phyloP scores from a whole-genome alignment of 2,329 filamentous ascomycete species.

The Xylariaceae sp. region DNA sequence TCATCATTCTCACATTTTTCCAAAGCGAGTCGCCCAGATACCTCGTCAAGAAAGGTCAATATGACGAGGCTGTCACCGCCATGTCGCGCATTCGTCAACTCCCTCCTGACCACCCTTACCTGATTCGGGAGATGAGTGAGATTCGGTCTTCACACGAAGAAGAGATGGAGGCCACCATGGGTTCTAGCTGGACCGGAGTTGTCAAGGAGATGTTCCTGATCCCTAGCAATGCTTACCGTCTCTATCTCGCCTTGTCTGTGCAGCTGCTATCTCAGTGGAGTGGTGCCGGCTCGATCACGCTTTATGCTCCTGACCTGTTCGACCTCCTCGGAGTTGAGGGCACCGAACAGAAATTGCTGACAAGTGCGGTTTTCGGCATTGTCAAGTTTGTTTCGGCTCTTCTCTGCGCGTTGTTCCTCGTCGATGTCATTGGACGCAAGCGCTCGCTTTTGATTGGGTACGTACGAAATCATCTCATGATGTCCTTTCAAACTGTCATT shows the following conservation, averaged over 20 bases:
- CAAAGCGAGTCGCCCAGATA: constrained; percentile 66
- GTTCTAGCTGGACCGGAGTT: constrained; percentile 53
- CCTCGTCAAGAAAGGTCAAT: constrained; percentile 60
- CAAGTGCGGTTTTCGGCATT: constrained; percentile 62
- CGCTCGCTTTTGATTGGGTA: constrained; percentile 58
- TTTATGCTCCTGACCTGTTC: constrained; percentile 62
- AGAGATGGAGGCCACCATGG: constrained; percentile 68
- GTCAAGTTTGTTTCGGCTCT: constrained; percentile 61
- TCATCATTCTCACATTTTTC: constrained; percentile 56
- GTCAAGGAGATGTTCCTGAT: not conserved
- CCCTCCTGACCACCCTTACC: constrained; percentile 54
- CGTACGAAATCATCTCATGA: constrained; percentile 57
- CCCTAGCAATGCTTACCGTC: not conserved
- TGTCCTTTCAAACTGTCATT: no score
- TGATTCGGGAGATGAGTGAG: constrained; percentile 56
- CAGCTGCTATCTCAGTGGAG: constrained; percentile 72
- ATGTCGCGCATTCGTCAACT: constrained; percentile 65
- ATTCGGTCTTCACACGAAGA: constrained; percentile 63
- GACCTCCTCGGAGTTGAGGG: constrained; percentile 56
- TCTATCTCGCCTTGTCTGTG: constrained; percentile 56
- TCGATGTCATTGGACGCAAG: constrained; percentile 57
- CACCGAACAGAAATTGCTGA: constrained; percentile 54
- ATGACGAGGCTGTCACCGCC: constrained; percentile 54
- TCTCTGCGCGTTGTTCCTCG: constrained; percentile 59
- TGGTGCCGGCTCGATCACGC: constrained; percentile 68